Conservation (phyloP, 192 early-diverging fungal species). For the Entomortierella chlamydospora region DNA sequence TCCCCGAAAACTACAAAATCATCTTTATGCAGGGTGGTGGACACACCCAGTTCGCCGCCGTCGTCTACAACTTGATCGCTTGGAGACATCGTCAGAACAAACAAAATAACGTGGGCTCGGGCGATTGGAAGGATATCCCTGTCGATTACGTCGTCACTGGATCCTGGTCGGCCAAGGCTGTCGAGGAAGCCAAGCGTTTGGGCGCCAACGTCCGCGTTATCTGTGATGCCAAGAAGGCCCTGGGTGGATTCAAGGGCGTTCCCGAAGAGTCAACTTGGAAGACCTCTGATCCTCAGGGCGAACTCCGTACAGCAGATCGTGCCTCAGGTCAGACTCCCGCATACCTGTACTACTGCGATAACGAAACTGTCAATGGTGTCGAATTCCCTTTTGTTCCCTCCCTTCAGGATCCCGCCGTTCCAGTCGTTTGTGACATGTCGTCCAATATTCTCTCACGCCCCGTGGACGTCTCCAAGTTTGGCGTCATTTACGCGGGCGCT, state of each 20-base stretch:
- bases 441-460: conserved; percentile 85
- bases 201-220: conserved; percentile 88
- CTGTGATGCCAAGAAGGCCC: conserved; percentile 71
- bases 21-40: conserved; percentile 97
- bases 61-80: conserved; percentile 91
- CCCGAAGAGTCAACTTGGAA: conserved; percentile 73
- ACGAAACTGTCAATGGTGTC: conserved; percentile 98
- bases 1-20: conserved; percentile 92
- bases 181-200: conserved; percentile 83
- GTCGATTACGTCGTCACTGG: conserved; percentile 95
- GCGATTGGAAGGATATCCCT: conserved; percentile 56
- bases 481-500: conserved; percentile 93
- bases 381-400: conserved; percentile 76
- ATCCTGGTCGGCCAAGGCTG: conserved; percentile 90
- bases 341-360: conserved; percentile 97
- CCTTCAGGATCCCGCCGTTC: conserved; percentile 66
- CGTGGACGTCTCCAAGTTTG: conserved; percentile 86
- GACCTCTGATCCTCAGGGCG: conserved; percentile 22
- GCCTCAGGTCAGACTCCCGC: conserved; percentile 77
- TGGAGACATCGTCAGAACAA: conserved; percentile 56
- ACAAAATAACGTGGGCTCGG: conserved; percentile 11
- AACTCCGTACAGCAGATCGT: conserved; percentile 19
- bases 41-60: conserved; percentile 89
- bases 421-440: conserved; percentile 92
- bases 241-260: conserved; percentile 65